Percentiles rank a stretch among this genome's conserved stretches.
These are phyloP conservation scores for Pulveroboletus sp. DNA, from an alignment of 1,284 basidiomycete species.

Conservation along the genomic window DNA sequence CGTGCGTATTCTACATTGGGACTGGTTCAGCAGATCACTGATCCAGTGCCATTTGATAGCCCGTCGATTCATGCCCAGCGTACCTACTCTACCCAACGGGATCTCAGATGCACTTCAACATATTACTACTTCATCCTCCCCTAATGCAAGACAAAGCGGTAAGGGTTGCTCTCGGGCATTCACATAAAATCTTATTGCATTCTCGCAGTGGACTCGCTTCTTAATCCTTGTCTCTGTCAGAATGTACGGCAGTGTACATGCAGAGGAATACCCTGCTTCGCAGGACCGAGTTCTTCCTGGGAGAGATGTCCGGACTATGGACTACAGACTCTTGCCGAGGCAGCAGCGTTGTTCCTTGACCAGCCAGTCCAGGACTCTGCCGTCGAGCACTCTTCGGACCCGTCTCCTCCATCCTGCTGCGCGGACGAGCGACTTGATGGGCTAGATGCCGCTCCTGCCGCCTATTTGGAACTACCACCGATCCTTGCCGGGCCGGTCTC, in stretches of 20 bases:
- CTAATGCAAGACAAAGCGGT: conserved; percentile 56
- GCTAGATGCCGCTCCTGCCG: background rate
- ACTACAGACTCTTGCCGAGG: conserved; percentile 48
- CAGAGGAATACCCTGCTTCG: conserved; percentile 20
- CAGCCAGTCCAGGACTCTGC: conserved; percentile 4
- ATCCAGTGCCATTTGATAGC: conserved; percentile 33
- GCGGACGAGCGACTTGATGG: background rate
- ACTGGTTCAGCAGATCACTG: background rate
- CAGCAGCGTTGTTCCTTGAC: conserved; percentile 41
- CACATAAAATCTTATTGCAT: conserved; percentile 8
- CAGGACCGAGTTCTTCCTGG: conserved; percentile 13
- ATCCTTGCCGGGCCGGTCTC: conserved; percentile 15
- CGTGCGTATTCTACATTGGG: conserved; percentile 38
- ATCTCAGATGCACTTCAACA: conserved; percentile 44
- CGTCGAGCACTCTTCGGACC: conserved; percentile 4
- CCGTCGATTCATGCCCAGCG: conserved; percentile 53
- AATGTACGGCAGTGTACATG: conserved; percentile 56
- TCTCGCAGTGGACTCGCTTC: conserved; percentile 48
- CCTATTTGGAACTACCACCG: conserved; percentile 28
- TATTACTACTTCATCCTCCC: conserved; percentile 6
- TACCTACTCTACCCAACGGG: conserved; percentile 61
- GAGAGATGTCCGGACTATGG: conserved; percentile 23
- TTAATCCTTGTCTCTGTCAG: conserved; percentile 63
- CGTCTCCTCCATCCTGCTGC: conserved; percentile 14
- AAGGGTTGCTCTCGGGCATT: conserved; percentile 6